phyloP scores from a whole-genome alignment of 805 yeast species.

The Saccharomycopsis sp. region DNA sequence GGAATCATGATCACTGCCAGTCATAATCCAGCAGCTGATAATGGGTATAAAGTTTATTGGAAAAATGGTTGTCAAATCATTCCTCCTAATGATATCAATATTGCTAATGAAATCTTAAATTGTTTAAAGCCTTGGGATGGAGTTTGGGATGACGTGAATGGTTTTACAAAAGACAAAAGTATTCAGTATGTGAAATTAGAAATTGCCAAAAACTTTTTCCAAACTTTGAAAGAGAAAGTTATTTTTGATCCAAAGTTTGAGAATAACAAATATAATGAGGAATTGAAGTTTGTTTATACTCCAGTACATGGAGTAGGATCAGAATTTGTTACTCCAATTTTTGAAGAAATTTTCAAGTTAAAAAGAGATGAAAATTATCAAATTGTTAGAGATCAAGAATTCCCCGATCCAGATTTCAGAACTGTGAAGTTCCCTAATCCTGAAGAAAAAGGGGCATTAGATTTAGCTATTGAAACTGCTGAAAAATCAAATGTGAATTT shows the following conservation, averaged over 20 bases:
- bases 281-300: slow-evolving; percentile 62
- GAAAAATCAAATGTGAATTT: slow-evolving; percentile 35
- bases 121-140: slow-evolving; percentile 52
- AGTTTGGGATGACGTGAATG: slow-evolving; percentile 34
- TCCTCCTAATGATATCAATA: slow-evolving; percentile 76
- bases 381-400: slow-evolving; percentile 51
- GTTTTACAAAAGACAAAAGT: no score
- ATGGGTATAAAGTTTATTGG: slow-evolving; percentile 93
- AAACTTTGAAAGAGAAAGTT: slow-evolving; percentile 20
- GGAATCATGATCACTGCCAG: slow-evolving; percentile 97
- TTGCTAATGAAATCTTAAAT: slow-evolving; percentile 50
- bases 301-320: slow-evolving; percentile 95
- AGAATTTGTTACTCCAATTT: slow-evolving; percentile 28
- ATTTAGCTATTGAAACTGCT: slow-evolving; percentile 56
- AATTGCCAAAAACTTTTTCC: slow-evolving; percentile 33
- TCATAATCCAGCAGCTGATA: slow-evolving; percentile 86
- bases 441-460: slow-evolving; percentile 87
- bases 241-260: neutral
- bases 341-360: slow-evolving; percentile 7
- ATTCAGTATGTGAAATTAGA: slow-evolving; percentile 35
- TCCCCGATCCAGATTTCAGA: slow-evolving; percentile 78
- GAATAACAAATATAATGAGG: slow-evolving; percentile 19
- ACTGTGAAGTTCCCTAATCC: slow-evolving; percentile 92
- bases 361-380: slow-evolving; percentile 3
- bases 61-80: slow-evolving; percentile 91